Base-by-base conservation (phyloP, 2,329 filamentous ascomycete genomes). In the Aureobasidium leucospermi region DNA sequence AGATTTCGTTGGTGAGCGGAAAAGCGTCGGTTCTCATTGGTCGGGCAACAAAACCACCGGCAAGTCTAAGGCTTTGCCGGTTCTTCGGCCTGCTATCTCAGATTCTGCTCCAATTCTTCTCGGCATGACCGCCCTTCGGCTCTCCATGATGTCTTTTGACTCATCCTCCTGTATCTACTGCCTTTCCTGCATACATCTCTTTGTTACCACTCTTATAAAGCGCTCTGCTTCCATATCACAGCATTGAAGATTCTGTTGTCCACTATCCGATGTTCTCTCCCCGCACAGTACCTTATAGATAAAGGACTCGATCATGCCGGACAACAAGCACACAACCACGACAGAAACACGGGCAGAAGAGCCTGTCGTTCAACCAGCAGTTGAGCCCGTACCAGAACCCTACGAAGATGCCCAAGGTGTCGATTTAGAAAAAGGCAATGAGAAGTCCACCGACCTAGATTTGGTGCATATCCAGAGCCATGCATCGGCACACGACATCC, bases 401-500 rank as follows among this genome's bases (percentile, higher is more conserved):
- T 46, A 60, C 42, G 58, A 60, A 16, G 58, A 60, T 23, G 47
- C 58, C 11, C 58, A 60, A 53, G 58, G 58, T 13, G 58, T 60
- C 15, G 58, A 60, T 29, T 9, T 60, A 10, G 58, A 60, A n/a
- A 60, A 47, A 11, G 39, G 47, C 23, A 49, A 60, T 5, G 29
- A 34, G 19, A 58, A 51, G 38, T 31, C 45, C 23, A 10, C 53
- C 31, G 32, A 47, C 23, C 34, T 45, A 6, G 49, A 19, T 36
- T 60, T 66, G 13, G 48, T 57, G 13, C 62, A 62, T 7, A 58
- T 65, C 29, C 51, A 49, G 9, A 66, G 62, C 29, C 62, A 64
- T 47, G 62, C 62, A 32, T 64, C 62, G 9, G 58, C 59, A 34
- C 64, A 66, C 41, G 64, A 65, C 42, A 61, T 65, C 23, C 60